Conservation (phyloP, 2,329 filamentous ascomycete species). For the Epichloe sibirici region DNA sequence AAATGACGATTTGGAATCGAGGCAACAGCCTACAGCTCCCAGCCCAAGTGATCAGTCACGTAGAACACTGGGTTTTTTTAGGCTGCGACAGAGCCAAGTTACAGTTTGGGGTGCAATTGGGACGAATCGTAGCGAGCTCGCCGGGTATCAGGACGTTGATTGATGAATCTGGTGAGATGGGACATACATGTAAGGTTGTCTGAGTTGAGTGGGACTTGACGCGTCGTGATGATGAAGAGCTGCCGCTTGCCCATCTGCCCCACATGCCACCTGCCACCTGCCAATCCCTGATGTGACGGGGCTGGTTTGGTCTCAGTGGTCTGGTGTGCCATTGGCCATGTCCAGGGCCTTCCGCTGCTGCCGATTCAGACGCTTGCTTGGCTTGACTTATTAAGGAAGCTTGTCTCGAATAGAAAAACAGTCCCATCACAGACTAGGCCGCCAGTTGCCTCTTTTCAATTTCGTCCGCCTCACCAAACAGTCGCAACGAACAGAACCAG, state of each 20-base stretch:
- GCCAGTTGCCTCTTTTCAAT: not conserved
- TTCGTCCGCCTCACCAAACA: not conserved
- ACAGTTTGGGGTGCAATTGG: not conserved
- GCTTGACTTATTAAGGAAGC: no score
- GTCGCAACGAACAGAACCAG: no score
- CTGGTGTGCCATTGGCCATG: not conserved
- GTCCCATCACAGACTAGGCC: not conserved
- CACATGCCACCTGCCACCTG: no score
- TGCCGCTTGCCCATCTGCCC: not conserved
- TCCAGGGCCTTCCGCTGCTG: not conserved
- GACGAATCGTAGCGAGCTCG: not conserved
- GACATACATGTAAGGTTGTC: not conserved
- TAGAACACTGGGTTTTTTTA: not conserved
- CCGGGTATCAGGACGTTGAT: not conserved
- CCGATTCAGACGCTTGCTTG: not conserved
- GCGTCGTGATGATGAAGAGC: not conserved
- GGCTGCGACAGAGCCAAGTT: not conserved
- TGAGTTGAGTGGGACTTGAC: not conserved
- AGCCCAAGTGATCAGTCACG: not conserved
- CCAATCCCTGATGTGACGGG: no score
- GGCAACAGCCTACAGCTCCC: not conserved
- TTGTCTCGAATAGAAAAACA: not conserved
- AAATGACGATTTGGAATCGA: not conserved
- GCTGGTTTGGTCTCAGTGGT: no score
- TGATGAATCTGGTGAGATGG: not conserved